Evolutionary conservation across 1,139 yeast species (phyloP).

Genomic region (Candida gigantensis): DNA sequence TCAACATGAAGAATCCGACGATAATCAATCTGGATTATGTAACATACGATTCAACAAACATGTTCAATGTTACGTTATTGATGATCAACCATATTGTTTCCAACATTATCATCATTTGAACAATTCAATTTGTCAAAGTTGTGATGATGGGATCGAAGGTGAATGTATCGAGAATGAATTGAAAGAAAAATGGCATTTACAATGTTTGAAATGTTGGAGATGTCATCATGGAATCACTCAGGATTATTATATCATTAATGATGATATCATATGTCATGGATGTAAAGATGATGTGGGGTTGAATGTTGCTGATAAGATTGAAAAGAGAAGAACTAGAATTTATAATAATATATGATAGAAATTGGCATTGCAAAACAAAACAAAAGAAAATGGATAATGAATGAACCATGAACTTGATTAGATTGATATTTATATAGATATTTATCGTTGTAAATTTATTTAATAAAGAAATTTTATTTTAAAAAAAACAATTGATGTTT

Average conservation of each 20-base stretch:
- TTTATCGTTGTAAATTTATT: no score
- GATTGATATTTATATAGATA: no score
- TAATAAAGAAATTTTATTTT: no score
- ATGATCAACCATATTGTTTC: conserved; percentile 81
- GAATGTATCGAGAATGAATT: conserved; percentile 80
- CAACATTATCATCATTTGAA: conserved; percentile 78
- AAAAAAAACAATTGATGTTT: no score
- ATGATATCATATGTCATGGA: conserved; percentile 43
- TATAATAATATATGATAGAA: conserved; percentile 6
- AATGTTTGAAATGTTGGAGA: conserved; percentile 59
- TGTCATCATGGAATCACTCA: conserved; percentile 49
- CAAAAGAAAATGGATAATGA: not conserved
- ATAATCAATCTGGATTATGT: conserved; percentile 48
- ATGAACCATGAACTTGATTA: no score
- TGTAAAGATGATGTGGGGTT: conserved; percentile 33
- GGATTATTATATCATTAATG: conserved; percentile 61
- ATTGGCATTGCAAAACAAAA: not conserved
- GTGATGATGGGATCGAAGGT: conserved; percentile 84
- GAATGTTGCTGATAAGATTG: conserved; percentile 36
- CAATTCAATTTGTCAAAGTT: conserved; percentile 69
- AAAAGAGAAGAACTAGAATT: conserved; percentile 45
- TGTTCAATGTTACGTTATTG: conserved; percentile 74
- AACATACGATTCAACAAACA: conserved; percentile 53
- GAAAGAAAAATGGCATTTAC: conserved; percentile 63
- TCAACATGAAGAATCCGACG: not conserved